Evolutionary conservation across 176 grass and related monocot genomes (phyloP), one percentile per base, ranked within the genome.

Genomic region (Phyllostachys edulis): DNA sequence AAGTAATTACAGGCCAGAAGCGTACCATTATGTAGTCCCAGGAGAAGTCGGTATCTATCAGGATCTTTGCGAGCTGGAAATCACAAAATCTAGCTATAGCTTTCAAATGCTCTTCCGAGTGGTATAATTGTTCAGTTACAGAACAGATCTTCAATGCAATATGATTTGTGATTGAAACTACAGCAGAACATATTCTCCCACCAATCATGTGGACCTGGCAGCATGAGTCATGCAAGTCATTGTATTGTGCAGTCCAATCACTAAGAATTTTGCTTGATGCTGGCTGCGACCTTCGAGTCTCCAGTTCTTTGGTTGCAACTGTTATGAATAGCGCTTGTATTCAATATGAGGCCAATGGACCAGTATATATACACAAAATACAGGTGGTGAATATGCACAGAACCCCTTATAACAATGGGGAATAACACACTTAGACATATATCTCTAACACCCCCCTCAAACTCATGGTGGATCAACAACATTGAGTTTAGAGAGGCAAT

Each of bases 121-220:
- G 24, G 36, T 82, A 11, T 34, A 24, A 21, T 2, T 86, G 73
- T 57, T 69, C 21, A 0, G 60, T 18, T 13, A 62, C 52, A 63
- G 80, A 80, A 82, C 87, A 90, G n/a, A 93, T 93, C 85, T 87
- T 93, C 38, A 57, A 67, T 62, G 77, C 85, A 20, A 90, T 56
- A 9, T 87, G 81, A 26, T 85, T 77, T 24, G 91, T 98, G 21
- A 95, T 38, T 15, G 91, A 98, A 76, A 98, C 80, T 61, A 95
- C 50, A 7, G 83, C 84, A 12, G 87, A 85, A 88, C 91, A 92
- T 13, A 95, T 87, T 82, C 85, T 95, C 51, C 85, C 79, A 9
- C 46, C 77, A 21, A 90, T 75, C 9, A 74, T 80, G 37, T 91
- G 83, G 56, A 87, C 34, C 80, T 87, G 88, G 73, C 85, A 93